Evolutionary conservation across 2,329 filamentous ascomycete species (phyloP).

Genomic region (Aspergillus hiratsukae): DNA sequence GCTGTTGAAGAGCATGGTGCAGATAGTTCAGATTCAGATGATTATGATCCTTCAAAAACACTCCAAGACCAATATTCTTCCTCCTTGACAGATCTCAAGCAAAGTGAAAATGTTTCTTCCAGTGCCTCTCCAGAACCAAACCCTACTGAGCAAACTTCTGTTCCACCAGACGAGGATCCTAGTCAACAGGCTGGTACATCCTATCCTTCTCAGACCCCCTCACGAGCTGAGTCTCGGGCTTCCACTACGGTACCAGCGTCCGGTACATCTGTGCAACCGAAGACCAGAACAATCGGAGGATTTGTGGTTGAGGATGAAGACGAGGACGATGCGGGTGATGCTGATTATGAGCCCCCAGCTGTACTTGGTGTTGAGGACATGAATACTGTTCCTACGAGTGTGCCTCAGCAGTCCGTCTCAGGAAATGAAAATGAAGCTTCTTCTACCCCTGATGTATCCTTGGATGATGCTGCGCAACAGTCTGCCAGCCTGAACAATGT

Average conservation of each 20-base stretch:
- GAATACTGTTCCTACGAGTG: slow-evolving; percentile 44
- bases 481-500: slow-evolving; percentile 44
- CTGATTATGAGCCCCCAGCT: slow-evolving; percentile 52
- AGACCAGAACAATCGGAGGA: slow-evolving; percentile 54
- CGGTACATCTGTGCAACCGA: slow-evolving; percentile 33
- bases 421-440: slow-evolving; percentile 54
- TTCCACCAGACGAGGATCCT: slow-evolving; percentile 25
- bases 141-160: slow-evolving; percentile 18
- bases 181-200: slow-evolving; percentile 23
- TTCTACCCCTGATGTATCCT: slow-evolving; percentile 56
- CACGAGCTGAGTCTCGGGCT: slow-evolving; percentile 32
- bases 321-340: slow-evolving; percentile 49
- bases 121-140: slow-evolving; percentile 19
- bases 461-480: slow-evolving; percentile 54
- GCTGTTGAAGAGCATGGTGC: slow-evolving; percentile 50
- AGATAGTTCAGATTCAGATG: slow-evolving; percentile 54
- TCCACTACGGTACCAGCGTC: slow-evolving; percentile 27
- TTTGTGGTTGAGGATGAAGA: slow-evolving; percentile 62
- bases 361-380: slow-evolving; percentile 48
- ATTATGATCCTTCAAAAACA: slow-evolving; percentile 51
- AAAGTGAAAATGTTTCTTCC: slow-evolving; percentile 26
- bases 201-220: slow-evolving; percentile 29
- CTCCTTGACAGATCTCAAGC: slow-evolving; percentile 27
- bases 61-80: slow-evolving; percentile 39
- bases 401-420: slow-evolving; percentile 52